These are phyloP conservation scores for Cytospora piceicola DNA, from an alignment of 2,329 filamentous ascomycete species.

Conservation along the genomic window DNA sequence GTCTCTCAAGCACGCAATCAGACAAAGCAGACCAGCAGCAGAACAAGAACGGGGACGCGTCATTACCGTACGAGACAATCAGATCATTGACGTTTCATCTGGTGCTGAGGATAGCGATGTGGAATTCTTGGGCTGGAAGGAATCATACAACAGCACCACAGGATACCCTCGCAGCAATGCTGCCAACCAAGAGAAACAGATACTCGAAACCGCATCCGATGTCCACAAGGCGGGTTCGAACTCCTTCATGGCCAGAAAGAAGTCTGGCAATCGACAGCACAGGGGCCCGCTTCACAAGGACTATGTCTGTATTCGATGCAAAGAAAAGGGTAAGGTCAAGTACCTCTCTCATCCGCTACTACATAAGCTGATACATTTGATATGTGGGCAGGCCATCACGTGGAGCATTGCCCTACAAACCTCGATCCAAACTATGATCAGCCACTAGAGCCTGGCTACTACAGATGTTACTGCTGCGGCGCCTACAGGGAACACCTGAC, in stretches of 20 bases:
- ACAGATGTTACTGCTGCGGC: slow-evolving; percentile 41
- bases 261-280: neutral
- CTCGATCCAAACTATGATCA: slow-evolving; percentile 45
- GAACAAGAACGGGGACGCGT: neutral
- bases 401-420: slow-evolving; percentile 47
- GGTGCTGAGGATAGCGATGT: slow-evolving; percentile 20
- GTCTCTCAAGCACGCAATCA: neutral
- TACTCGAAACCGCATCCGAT: neutral
- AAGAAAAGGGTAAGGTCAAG: slow-evolving; percentile 36
- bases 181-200: slow-evolving; percentile 10
- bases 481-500: slow-evolving; percentile 41
- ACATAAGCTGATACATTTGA: slow-evolving; percentile 21
- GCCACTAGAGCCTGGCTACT: slow-evolving; percentile 38
- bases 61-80: slow-evolving; percentile 4
- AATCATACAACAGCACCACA: neutral
- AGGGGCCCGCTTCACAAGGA: slow-evolving; percentile 4
- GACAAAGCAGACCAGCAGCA: neutral
- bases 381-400: slow-evolving; percentile 42
- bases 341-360: slow-evolving; percentile 1
- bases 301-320: slow-evolving; percentile 42
- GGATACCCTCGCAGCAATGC: neutral
- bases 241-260: neutral
- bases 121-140: slow-evolving; percentile 24
- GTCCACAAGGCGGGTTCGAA: slow-evolving; percentile 1
- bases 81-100: slow-evolving; percentile 22